Base-by-base conservation (phyloP, 345 rosid species). In the Arabis hirsuta region DNA sequence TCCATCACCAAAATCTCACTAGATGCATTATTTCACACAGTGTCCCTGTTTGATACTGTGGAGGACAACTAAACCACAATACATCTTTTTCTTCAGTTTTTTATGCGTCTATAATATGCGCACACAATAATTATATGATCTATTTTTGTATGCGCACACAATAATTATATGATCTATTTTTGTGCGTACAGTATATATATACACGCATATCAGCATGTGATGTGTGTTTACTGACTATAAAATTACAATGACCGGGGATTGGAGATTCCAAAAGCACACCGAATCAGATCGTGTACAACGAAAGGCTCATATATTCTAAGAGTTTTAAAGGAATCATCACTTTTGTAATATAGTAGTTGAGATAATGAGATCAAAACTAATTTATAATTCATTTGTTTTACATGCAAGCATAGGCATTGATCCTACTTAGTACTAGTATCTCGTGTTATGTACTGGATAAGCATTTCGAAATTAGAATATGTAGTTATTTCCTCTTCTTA, bases 21-120 rank as follows among this genome's bases (percentile, higher is more conserved):
- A 75, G 20, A 44, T 61, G 69, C 60, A 66, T 38, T 66, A 65
- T 47, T 22, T 50, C 13, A 44, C 11, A 67, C 53, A 42, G 44
- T 59, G 78, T 31, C 41, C 67, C 26, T 14, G 1, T 67, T 43
- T 10, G 61, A 58, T 22, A 59, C 73, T 34, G 63, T 74, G 78
- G 57, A 74, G 50, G 51, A 74, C 73, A 74, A 60, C 78, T 75
- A 68, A 53, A 67, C 63, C 73, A 67, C 73, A 68, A 54, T 44
- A 67, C 16, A 19, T 61, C 12, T 10, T 52, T 68, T 71, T 34
- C 13, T 34, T 43, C 9, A 4, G 0, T 14, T 41, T 51, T n/a
- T 13, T 16, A 65, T 57, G 51, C 13, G 13, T 63, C 56, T 55
- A 32, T 14, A 39, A 3, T 50, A 50, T 39, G 42, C 54, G 22